Evolutionary conservation across 2,329 filamentous ascomycete species (phyloP).

Genomic region (Elsinoe ampelina): DNA sequence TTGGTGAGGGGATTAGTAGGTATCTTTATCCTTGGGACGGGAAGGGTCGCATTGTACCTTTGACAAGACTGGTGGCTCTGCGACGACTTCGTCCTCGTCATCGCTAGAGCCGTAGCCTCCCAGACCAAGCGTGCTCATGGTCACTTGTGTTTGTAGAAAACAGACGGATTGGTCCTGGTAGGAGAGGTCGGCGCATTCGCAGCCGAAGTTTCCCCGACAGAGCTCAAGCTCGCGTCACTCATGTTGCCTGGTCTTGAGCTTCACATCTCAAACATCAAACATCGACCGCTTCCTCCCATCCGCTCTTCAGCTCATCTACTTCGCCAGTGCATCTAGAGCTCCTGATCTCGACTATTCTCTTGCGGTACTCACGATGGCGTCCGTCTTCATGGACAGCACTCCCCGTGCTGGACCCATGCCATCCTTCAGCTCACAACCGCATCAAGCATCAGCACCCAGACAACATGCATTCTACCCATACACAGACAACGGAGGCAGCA

Average conservation of each 20-base stretch:
- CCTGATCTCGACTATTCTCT: neutral
- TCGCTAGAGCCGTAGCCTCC: slow-evolving; percentile 39
- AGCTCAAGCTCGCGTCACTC: slow-evolving; percentile 14
- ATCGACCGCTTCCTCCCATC: too few relatives aligned
- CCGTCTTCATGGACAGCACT: slow-evolving; percentile 6
- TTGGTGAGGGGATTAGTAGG: slow-evolving; percentile 35
- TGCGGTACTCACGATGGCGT: neutral
- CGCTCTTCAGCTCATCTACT: too few relatives aligned
- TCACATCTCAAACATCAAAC: slow-evolving; percentile 1
- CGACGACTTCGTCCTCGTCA: slow-evolving; percentile 29
- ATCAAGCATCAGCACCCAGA: slow-evolving; percentile 41
- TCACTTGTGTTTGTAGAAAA: neutral
- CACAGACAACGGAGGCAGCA: slow-evolving; percentile 95
- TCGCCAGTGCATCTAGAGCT: too few relatives aligned
- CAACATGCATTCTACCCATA: slow-evolving; percentile 92
- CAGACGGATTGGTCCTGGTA: neutral
- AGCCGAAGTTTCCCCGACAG: slow-evolving; percentile 6
- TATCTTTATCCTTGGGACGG: slow-evolving; percentile 30
- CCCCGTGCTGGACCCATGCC: slow-evolving; percentile 7
- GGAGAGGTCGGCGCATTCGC: neutral
- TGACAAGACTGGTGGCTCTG: slow-evolving; percentile 20
- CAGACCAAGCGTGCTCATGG: slow-evolving; percentile 32
- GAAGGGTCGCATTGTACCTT: slow-evolving; percentile 30
- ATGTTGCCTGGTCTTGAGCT: slow-evolving; percentile 1
- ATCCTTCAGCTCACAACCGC: slow-evolving; percentile 47